Percentiles rank a stretch among this genome's conserved stretches.
Evolutionary conservation across 73 alveolate genomes (phyloP).

Genomic region (Paramecium bursaria): DNA sequence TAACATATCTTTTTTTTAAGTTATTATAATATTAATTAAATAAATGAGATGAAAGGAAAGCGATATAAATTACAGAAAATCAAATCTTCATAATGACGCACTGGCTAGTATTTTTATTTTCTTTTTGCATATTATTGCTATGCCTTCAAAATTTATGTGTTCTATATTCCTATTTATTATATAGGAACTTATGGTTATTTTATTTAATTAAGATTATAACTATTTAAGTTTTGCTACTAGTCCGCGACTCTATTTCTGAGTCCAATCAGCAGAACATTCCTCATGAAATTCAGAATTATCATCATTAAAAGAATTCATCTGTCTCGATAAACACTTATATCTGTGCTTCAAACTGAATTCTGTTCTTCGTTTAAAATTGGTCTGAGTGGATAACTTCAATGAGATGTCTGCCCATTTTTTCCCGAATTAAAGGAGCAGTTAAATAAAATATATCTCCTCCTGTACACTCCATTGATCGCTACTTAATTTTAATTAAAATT

Average conservation of each 20-base stretch:
- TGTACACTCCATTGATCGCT: constrained; percentile 27
- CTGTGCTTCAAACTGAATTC: constrained; percentile 45
- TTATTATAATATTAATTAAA: no score
- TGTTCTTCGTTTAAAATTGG: constrained; percentile 29
- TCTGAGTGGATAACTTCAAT: background rate
- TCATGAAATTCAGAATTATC: background rate
- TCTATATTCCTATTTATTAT: background rate
- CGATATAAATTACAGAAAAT: no score
- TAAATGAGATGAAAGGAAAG: no score
- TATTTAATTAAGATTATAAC: background rate
- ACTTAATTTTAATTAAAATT: background rate
- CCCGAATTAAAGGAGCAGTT: constrained; percentile 34
- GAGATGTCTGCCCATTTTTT: constrained; percentile 55
- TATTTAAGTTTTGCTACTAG: background rate
- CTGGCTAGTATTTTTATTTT: no score
- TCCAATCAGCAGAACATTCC: background rate
- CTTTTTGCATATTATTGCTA: no score
- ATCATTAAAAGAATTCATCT: background rate
- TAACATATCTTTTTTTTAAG: background rate
- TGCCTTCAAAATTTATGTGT: no score
- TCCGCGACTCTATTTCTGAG: background rate
- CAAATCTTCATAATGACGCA: no score
- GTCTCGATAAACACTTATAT: constrained; percentile 7
- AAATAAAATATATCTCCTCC: constrained; percentile 48
- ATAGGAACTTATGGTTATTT: no score